Base-by-base conservation (phyloP, 192 early-diverging fungal species). In the Coemansia sp. region DNA sequence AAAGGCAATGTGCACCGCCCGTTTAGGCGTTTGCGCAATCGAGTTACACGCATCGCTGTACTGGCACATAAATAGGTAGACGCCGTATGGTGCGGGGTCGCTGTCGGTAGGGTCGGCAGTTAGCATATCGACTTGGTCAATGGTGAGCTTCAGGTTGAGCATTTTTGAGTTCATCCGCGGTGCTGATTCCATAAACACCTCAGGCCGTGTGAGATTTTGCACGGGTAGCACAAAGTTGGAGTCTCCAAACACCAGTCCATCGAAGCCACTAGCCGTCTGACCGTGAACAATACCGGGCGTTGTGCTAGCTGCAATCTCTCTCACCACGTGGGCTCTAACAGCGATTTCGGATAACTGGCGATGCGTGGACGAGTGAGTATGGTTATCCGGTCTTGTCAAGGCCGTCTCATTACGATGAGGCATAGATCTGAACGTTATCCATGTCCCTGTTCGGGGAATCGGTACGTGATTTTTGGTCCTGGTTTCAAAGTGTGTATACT, bases 51-150 rank as follows among this genome's bases (percentile, higher is more conserved):
- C 61, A 40, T 64, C 66, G 37, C 13, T 35, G 45, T 68, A 60
- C 12, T 39, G 10, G n/a, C 72, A 68, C 65, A 59, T 64, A 44
- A 58, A 55, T 44, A 66, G 55, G 18, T 32, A 69, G 13, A 69
- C 20, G 8, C 68, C 58, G 38, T 62, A 53, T 30, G 50, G 38
- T 3, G 5, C 68, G 3, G 13, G 10, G 0, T n/a, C 35, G 27
- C 32, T 18, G 11, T 20, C 44, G 32, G 16, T 20, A n/a, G 65
- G 2, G 24, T 38, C 41, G n/a, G 15, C 34, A 41, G 24, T 43
- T 20, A 62, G 35, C 59, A 56, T 61, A 24, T 56, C 59, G 12
- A 62, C 37, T 11, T 40, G 24, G n/a, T 69, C 68, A 15, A 38
- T 22, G 1, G 60, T 20, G 34, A 69, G 61, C 50, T 55, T 62